phyloP scores from a whole-genome alignment of 495 filamentous ascomycete genomes.

The Tuber melanosporum region DNA sequence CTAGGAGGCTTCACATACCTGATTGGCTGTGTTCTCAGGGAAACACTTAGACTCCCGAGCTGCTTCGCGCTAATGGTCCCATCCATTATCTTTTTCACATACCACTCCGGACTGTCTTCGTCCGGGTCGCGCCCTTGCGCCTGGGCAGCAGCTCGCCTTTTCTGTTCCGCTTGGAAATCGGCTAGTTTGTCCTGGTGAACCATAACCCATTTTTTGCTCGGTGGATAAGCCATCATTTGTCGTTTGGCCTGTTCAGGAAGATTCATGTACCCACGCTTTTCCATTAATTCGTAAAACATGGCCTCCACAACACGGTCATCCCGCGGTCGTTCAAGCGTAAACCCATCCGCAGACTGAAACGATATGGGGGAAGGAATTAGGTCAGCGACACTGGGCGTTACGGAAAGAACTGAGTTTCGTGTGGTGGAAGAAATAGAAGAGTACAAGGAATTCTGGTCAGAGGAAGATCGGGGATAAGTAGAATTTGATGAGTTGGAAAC shows the following conservation, averaged over 20 bases:
- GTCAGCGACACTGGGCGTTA: slow-evolving; percentile 46
- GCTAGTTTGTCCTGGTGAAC: slow-evolving; percentile 91
- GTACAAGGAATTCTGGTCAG: slow-evolving; percentile 34
- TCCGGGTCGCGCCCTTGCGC: slow-evolving; percentile 64
- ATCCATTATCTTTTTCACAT: slow-evolving; percentile 93
- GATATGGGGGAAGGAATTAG: slow-evolving; percentile 45
- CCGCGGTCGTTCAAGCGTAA: slow-evolving; percentile 63
- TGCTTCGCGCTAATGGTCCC: slow-evolving; percentile 89
- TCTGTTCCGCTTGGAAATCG: slow-evolving; percentile 91
- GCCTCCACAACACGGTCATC: slow-evolving; percentile 86
- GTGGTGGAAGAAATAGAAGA: slow-evolving; percentile 55
- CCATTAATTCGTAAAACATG: slow-evolving; percentile 88
- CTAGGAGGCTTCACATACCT: slow-evolving; percentile 46
- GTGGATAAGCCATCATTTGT: slow-evolving; percentile 90
- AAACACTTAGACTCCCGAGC: slow-evolving; percentile 83
- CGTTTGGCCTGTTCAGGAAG: slow-evolving; percentile 89
- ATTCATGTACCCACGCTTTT: slow-evolving; percentile 94
- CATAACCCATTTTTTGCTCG: slow-evolving; percentile 93
- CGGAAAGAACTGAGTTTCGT: slow-evolving; percentile 54
- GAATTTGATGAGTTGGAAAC: slow-evolving; percentile 28
- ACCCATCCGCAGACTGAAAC: slow-evolving; percentile 52
- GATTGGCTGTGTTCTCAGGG: slow-evolving; percentile 90
- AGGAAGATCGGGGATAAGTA: slow-evolving; percentile 20
- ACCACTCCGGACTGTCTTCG: slow-evolving; percentile 96
- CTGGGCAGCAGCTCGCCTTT: slow-evolving; percentile 65